A percentile compares a stretch with the other conserved stretches of the same genome.
These are phyloP conservation scores for Epichloe sibirici DNA, from an alignment of 2,329 filamentous ascomycete genomes.

Conservation along the genomic window DNA sequence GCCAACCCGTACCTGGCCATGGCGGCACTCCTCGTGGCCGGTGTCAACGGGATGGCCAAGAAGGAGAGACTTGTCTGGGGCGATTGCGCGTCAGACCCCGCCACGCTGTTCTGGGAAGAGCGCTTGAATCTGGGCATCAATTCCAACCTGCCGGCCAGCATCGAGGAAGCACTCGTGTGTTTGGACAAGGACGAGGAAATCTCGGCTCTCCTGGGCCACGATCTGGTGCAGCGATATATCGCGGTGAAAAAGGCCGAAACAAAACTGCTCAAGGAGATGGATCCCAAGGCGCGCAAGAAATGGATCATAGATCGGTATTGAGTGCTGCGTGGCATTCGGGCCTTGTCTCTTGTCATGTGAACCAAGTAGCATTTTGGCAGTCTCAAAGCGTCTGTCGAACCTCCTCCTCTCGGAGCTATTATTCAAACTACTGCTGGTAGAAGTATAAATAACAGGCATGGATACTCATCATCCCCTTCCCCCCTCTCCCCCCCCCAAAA, in stretches of 20 bases:
- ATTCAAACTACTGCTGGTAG: too few relatives aligned
- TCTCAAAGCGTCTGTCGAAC: too few relatives aligned
- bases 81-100: conserved; percentile 45
- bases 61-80: conserved; percentile 30
- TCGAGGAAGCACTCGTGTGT: conserved; percentile 41
- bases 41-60: conserved; percentile 15
- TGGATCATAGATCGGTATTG: conserved; percentile 57
- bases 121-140: conserved; percentile 41
- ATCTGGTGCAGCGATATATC: conserved; percentile 44
- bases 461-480: too few relatives aligned
- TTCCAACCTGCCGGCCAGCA: conserved; percentile 38
- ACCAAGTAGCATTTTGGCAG: too few relatives aligned
- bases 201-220: conserved; percentile 30
- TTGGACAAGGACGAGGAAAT: conserved; percentile 37
- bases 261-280: conserved; percentile 30
- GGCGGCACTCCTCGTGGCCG: conserved; percentile 20
- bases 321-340: background rate
- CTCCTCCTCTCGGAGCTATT: too few relatives aligned
- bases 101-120: conserved; percentile 32
- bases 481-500: too few relatives aligned
- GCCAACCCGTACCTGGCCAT: conserved; percentile 63
- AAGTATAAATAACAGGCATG: background rate
- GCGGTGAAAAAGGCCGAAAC: conserved; percentile 48
- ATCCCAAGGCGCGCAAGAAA: conserved; percentile 29
- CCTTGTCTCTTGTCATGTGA: too few relatives aligned